Conservation (phyloP, 345 rosid species). For the sweet orange (Citrus sinensis) region DVS_A1.0 CM039166.1:15169501-15170000, state of each 20-base stretch:
- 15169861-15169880: conserved; percentile 84
- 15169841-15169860: conserved; percentile 98
- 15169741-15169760: conserved; percentile 27
- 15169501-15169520: background rate
- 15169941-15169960: conserved; percentile 92
- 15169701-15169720: conserved; percentile 15
- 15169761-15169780: conserved; percentile 45
- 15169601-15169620: background rate
- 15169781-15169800: conserved; percentile 59
- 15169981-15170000: conserved; percentile 85
- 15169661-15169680: conserved; percentile 13
- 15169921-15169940: conserved; percentile 81
- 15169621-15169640: background rate
- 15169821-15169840: conserved; percentile 84
- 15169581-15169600: background rate
- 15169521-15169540: conserved; percentile 12
- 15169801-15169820: conserved; percentile 83
- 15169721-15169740: conserved; percentile 23
- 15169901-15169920: conserved; percentile 75
- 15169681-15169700: conserved; percentile 24
- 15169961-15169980: conserved; percentile 60
- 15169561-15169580: background rate
- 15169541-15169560: conserved; percentile 1
- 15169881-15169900: conserved; percentile 91
- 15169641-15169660: conserved; percentile 9